Base-by-base conservation (phyloP, 306 rosid genomes). In the Trifolium fragiferum region DNA sequence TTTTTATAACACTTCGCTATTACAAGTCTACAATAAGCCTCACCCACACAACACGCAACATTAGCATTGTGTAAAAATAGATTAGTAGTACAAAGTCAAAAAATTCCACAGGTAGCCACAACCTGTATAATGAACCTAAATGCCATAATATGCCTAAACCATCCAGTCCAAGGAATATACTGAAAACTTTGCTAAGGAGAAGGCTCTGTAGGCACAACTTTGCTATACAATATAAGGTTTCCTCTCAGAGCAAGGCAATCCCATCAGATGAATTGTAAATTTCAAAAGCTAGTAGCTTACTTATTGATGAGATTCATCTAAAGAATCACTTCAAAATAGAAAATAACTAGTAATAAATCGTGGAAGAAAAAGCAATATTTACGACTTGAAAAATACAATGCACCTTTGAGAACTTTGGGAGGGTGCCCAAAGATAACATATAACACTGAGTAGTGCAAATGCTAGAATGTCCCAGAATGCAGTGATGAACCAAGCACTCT, bases 341-440 rank as follows among this genome's bases (percentile, higher is more conserved):
- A 68, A 46, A 50, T 20, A 71, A 74, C 19, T 46, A 63, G 70
- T 27, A 64, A 64, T 47, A 71, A 40, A 47, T 30, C 66, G 10
- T 41, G 55, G 70, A 70, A 27, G 43, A 27, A 64, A 69, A 53
- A 33, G 77, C 60, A 38, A 38, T 64, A 43, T 47, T 43, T 11
- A 44, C 27, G 10, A 47, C n/a, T 33, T 44, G 3, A 46, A 70
- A 15, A 49, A 55, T 16, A 66, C 35, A 78, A 74, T 67, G 10
- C 70, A 94, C 98, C 97, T 84, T 84, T 94, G 97, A 72, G 98
- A 91, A 86, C 92, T 94, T 80, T 91, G 98, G 74, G 98, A 94
- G 66, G 98, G 98, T 10, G 98, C 95, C 98, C 98, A 94, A 40
- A 91, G 96, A 81, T 84, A 91, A 86, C 98, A 90, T 78, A 94